Percentiles rank a stretch among this genome's conserved stretches.
Evolutionary conservation across 768 basidiomycete genomes (phyloP).

Genomic region (Podaxis rugospora): DNA sequence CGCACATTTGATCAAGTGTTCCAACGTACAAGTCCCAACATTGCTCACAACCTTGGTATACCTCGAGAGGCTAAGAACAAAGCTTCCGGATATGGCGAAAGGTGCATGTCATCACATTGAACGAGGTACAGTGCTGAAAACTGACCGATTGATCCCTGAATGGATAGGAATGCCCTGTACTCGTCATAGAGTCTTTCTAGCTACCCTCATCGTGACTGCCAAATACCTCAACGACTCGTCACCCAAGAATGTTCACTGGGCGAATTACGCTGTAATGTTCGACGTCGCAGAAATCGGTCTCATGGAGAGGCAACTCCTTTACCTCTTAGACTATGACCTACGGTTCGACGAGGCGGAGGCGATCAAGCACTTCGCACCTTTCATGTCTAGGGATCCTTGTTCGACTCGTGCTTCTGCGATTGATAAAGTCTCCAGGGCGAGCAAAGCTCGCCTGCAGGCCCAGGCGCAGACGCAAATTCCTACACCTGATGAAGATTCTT

Average conservation of each 20-base stretch:
- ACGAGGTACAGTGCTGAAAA: background rate
- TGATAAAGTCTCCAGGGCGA: constrained; percentile 46
- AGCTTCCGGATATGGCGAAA: constrained; percentile 79
- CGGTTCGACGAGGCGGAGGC: constrained; percentile 85
- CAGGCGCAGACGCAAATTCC: constrained; percentile 15
- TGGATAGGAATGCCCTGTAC: constrained; percentile 79
- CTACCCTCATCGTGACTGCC: constrained; percentile 90
- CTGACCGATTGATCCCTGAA: background rate
- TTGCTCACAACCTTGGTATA: constrained; percentile 89
- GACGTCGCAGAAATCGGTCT: constrained; percentile 81
- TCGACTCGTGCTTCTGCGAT: constrained; percentile 49
- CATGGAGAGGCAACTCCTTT: constrained; percentile 96
- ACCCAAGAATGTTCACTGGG: constrained; percentile 95
- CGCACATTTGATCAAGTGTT: constrained; percentile 67
- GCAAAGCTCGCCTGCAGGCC: constrained; percentile 41
- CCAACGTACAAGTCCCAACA: constrained; percentile 88
- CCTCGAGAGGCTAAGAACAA: constrained; percentile 79
- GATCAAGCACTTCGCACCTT: constrained; percentile 64
- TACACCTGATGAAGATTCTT: constrained; percentile 10
- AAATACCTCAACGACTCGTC: constrained; percentile 98
- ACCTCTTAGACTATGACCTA: constrained; percentile 88
- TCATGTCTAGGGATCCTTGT: constrained; percentile 34
- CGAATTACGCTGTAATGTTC: constrained; percentile 69
- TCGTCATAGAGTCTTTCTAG: constrained; percentile 92
- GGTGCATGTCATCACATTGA: constrained; percentile 45